phyloP scores from a whole-genome alignment of 495 filamentous ascomycete genomes.

The Penicillium dipodomyicola region DNA sequence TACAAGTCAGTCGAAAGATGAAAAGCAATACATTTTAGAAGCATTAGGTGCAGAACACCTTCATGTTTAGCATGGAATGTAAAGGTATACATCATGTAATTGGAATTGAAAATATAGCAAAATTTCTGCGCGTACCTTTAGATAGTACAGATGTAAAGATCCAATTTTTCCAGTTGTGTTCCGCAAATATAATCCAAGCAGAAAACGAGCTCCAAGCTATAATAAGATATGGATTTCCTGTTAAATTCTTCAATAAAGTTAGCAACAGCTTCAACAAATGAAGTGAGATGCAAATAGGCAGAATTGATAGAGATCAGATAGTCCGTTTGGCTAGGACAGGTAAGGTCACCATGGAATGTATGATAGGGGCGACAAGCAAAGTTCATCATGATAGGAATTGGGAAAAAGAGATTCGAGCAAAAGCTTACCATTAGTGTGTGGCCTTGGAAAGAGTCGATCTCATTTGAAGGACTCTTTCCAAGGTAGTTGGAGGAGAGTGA shows the following conservation, averaged over 20 bases:
- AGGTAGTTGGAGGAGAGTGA: conserved; percentile 12
- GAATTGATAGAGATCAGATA: conserved; percentile 53
- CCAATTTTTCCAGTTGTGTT: neutral
- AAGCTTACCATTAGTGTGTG: conserved; percentile 41
- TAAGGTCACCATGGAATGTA: conserved; percentile 83
- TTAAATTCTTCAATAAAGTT: conserved; percentile 29
- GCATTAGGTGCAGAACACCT: conserved; percentile 62
- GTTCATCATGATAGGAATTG: conserved; percentile 68
- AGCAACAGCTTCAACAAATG: conserved; percentile 24
- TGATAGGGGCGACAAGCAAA: conserved; percentile 92
- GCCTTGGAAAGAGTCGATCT: conserved; percentile 11
- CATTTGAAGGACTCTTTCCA: conserved; percentile 16
- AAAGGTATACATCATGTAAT: conserved; percentile 63
- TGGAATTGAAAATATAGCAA: conserved; percentile 8
- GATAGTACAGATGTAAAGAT: neutral
- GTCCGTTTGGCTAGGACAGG: conserved; percentile 90
- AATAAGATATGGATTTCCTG: conserved; percentile 8
- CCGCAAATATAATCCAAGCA: neutral
- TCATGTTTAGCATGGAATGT: conserved; percentile 94
- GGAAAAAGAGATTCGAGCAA: conserved; percentile 15
- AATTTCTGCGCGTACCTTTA: conserved; percentile 23
- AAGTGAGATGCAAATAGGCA: conserved; percentile 18
- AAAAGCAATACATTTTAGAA: conserved; percentile 80
- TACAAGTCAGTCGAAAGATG: conserved; percentile 89
- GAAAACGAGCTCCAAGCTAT: neutral